Evolutionary conservation across 2,329 filamentous ascomycete genomes (phyloP), one percentile per base, ranked within the genome.

Genomic region (Fusarium sarcochroum): DNA sequence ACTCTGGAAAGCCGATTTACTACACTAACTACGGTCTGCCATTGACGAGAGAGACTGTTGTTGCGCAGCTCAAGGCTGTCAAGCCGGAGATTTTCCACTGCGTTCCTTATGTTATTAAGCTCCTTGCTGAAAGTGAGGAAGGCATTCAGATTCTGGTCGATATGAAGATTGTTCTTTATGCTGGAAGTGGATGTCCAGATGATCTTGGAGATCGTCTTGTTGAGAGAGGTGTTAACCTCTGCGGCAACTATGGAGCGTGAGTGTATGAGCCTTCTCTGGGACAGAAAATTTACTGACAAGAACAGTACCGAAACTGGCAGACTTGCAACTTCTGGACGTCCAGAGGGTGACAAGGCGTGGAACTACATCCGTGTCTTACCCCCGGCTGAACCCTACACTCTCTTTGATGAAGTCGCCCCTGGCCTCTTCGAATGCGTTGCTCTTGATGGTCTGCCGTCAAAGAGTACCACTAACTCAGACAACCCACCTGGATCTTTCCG

Each of bases 71-170:
- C 68, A 55, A 58, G 9, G 52, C 60, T 3, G 47, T 51, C 1
- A 66, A 68, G 8, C 70, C 86, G 1, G 82, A 90, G 53, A 84
- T 86, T 20, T 84, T 91, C 32, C 85, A 89, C 58, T 84, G 82
- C 4, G 89, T 91, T 1, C 89, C 90, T 0, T 91, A 91, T 66
- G 85, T 87, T 0, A 75, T 92, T 18, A 91, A 91, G 70, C 77
- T 92, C 0, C 79, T 91, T 2, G 84, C 84, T 1, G 90, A 91
- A 72, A 83, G 83, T 0, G 78, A 85, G 1, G 81, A 84, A 18
- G 90, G 89, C 0, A 81, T 89, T 15, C 70, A 77, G 1, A 77
- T 78, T 3, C 75, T 90, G 17, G 75, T 76, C 1, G 76, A 77
- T 23, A 78, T 84, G 13, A 84, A 87, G 68, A 69, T 87, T 2